Conservation (phyloP, 2,329 filamentous ascomycete species). For the Sclerotinia nivalis region DNA sequence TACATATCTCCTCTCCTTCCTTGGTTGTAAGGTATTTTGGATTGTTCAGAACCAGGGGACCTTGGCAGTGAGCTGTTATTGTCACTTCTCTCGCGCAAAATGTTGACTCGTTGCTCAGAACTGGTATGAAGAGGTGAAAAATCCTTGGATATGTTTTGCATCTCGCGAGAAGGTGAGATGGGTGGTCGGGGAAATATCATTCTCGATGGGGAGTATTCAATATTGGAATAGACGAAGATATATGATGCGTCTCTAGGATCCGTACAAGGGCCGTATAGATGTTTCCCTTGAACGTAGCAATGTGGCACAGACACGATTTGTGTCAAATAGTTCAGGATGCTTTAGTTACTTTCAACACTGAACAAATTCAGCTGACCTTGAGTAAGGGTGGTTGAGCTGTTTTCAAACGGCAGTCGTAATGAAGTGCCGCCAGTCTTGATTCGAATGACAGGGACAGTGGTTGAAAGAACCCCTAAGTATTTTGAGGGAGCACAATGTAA, state of each 20-base stretch:
- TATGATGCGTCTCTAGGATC: constrained; percentile 18
- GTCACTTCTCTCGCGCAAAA: constrained; percentile 28
- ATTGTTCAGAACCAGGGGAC: constrained; percentile 33
- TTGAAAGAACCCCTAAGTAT: constrained; percentile 22
- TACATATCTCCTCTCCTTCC: constrained; percentile 35
- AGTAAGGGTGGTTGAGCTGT: constrained; percentile 25
- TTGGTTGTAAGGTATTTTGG: constrained; percentile 22
- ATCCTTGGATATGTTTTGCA: constrained; percentile 30
- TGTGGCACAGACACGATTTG: constrained; percentile 36
- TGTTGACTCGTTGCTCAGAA: constrained; percentile 24
- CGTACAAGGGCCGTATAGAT: constrained; percentile 28
- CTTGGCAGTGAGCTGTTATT: constrained; percentile 29
- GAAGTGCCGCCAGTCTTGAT: constrained; percentile 36
- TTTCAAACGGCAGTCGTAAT: constrained; percentile 34
- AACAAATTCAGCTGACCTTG: constrained; percentile 33
- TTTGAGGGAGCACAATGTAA: constrained; percentile 27
- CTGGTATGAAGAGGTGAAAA: constrained; percentile 20
- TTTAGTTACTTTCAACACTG: constrained; percentile 30
- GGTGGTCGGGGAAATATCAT: constrained; percentile 38
- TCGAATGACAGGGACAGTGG: constrained; percentile 28
- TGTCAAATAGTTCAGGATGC: constrained; percentile 32
- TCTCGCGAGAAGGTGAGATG: constrained; percentile 31
- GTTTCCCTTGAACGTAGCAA: constrained; percentile 30
- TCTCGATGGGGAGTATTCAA: constrained; percentile 24
- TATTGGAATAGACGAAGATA: constrained; percentile 11